Evolutionary conservation across 2,329 filamentous ascomycete species (phyloP).

Genomic region (Chrysosphaeria jannelii): DNA sequence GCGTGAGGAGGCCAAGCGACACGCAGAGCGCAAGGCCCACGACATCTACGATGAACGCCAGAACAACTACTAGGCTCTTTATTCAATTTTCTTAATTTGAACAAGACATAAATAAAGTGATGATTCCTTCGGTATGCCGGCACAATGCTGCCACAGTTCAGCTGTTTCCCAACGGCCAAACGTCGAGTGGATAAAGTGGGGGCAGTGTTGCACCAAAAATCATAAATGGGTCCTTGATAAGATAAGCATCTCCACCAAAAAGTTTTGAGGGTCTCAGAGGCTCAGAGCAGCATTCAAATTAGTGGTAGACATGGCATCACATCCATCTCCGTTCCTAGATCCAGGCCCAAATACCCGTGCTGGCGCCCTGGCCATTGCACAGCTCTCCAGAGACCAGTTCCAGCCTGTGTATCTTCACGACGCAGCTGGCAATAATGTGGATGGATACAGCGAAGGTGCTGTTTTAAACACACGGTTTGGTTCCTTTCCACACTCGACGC

Average conservation of each 20-base stretch:
- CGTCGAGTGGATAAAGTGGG: too few relatives aligned
- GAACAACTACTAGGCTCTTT: slow-evolving; percentile 26
- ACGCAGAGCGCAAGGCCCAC: slow-evolving; percentile 26
- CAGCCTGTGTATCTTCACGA: slow-evolving; percentile 41
- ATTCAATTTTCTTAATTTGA: too few relatives aligned
- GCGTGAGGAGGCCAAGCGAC: slow-evolving; percentile 26
- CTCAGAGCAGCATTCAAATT: too few relatives aligned
- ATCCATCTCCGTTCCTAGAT: slow-evolving; percentile 49
- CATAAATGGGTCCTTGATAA: too few relatives aligned
- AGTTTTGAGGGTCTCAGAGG: too few relatives aligned
- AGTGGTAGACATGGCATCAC: slow-evolving; percentile 1
- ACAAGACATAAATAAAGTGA: too few relatives aligned
- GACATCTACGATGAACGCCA: slow-evolving; percentile 23
- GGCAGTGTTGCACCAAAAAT: too few relatives aligned
- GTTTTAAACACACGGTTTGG: slow-evolving; percentile 84
- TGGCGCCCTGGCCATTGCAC: slow-evolving; percentile 49
- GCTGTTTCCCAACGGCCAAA: slow-evolving; percentile 6
- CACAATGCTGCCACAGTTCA: too few relatives aligned
- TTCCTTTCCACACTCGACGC: slow-evolving; percentile 55
- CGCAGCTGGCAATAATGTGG: slow-evolving; percentile 23
- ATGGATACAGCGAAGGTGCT: slow-evolving; percentile 46
- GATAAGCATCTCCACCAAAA: too few relatives aligned
- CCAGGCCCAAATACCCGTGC: slow-evolving; percentile 29
- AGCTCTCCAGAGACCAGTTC: slow-evolving; percentile 66
- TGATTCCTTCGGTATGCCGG: too few relatives aligned